Base-by-base conservation (phyloP, 2,329 filamentous ascomycete genomes). In the Penicillium sp. region DNA sequence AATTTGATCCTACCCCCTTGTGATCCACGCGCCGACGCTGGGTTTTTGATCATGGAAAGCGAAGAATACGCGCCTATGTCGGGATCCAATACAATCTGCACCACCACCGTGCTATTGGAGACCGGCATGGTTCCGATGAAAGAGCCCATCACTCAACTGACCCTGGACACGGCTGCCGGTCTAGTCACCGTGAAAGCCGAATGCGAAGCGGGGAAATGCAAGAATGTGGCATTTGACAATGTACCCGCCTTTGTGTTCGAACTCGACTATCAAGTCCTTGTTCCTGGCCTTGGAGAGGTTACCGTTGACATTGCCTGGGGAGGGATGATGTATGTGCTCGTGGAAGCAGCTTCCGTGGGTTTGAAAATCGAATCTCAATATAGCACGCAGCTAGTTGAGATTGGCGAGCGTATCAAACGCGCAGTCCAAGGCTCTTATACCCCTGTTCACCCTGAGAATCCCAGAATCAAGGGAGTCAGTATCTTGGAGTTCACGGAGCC, bases 1-100 rank as follows among this genome's bases (percentile, higher is more conserved):
- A 80, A 79, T 53, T 63, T 80, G 1, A 52, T 80, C 6, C 68
- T 81, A 0, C 69, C 78, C 0, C 76, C 79, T 0, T 81, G 78
- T 62, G 68, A 81, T 53, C 77, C 77, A 0, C 58, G 65, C 2
- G 79, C 79, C 0, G 77, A 81, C 57, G 78, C 75, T 1, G 79
- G 76, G 0, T 77, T 81, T 51, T 58, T 81, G 42, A 80, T 71
- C 41, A 77, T 81, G 75, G 78, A 79, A 60, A 74, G 72, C 55
- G 77, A 80, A 21, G 75, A 81, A 52, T 81, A 78, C 67, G 73
- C 72, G 2, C 73, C 75, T 1, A 78, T 78, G 76, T 80, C 78
- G 3, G 78, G 80, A 0, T 73, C 75, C 3, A 81, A 82, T 48
- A 75, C 74, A 1, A 79, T 81, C 17, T 76, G 72, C 47, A 78